phyloP scores from a whole-genome alignment of 441 rosid genomes.

The Gossypium gossypioides region DNA sequence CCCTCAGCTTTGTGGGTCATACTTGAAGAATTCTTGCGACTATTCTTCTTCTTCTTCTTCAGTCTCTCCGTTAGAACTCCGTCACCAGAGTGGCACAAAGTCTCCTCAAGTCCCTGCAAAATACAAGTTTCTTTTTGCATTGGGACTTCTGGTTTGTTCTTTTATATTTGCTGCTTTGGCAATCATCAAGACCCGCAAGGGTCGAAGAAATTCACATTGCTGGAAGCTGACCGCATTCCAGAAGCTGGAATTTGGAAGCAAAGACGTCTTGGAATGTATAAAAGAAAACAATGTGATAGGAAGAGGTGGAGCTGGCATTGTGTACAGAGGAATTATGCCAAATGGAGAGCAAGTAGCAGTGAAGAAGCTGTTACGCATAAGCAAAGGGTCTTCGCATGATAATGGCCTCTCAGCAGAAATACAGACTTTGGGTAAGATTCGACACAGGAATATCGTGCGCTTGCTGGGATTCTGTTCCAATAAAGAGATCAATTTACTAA shows the following conservation, averaged over 20 bases:
- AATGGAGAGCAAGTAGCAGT: conserved; percentile 80
- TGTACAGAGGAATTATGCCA: conserved; percentile 62
- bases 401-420: conserved; percentile 71
- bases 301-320: conserved; percentile 72
- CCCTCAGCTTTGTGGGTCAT: conserved; percentile 59
- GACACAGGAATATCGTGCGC: conserved; percentile 68
- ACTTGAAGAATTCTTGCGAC: conserved; percentile 45
- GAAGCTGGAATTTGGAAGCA: conserved; percentile 52
- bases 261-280: conserved; percentile 58
- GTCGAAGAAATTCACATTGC: conserved; percentile 27
- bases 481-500: conserved; percentile 53
- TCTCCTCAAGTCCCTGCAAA: conserved; percentile 42
- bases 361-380: conserved; percentile 49
- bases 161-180: conserved; percentile 45
- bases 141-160: conserved; percentile 56
- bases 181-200: conserved; percentile 44
- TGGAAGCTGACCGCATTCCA: conserved; percentile 84
- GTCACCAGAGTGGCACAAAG: conserved; percentile 20
- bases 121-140: conserved; percentile 55
- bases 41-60: conserved; percentile 19
- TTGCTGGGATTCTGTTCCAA: conserved; percentile 56
- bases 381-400: conserved; percentile 61
- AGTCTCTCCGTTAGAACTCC: conserved; percentile 27
- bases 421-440: conserved; percentile 60
- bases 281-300: conserved; percentile 72